These are phyloP conservation scores for Podaxis sp. DNA, from an alignment of 768 basidiomycete species.

Conservation along the genomic window DNA sequence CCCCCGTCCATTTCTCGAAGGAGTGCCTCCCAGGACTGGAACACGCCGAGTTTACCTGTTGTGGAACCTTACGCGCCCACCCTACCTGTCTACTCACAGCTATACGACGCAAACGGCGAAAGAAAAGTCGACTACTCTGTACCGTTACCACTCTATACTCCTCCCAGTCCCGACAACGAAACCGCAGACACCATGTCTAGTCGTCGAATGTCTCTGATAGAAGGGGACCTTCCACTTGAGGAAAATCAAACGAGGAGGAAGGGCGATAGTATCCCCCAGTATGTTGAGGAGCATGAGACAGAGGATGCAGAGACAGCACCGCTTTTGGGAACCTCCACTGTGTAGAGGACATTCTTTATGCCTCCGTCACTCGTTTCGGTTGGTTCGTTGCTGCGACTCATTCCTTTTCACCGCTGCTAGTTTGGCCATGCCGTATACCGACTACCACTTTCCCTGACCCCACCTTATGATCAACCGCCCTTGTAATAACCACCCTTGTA, in stretches of 20 bases:
- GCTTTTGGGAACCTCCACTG: not conserved
- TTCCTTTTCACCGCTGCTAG: not conserved
- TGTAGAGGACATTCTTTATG: not conserved
- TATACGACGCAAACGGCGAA: conserved; percentile 73
- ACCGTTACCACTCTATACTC: conserved; percentile 66
- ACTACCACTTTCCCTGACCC: not conserved
- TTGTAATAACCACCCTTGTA: not conserved
- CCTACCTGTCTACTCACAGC: conserved; percentile 75
- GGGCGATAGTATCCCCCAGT: not conserved
- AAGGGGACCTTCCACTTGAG: not conserved
- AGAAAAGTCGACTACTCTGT: conserved; percentile 59
- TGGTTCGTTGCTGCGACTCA: not conserved
- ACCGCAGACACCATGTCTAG: not conserved
- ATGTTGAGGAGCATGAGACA: not conserved
- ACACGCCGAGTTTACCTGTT: conserved; percentile 14
- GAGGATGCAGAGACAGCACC: conserved; percentile 8
- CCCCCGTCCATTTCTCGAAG: not conserved
- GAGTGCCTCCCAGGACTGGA: not conserved
- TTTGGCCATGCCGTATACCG: not conserved
- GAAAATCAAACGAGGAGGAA: not conserved
- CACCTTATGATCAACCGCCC: not conserved
- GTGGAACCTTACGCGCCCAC: conserved; percentile 17
- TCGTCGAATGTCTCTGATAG: not conserved
- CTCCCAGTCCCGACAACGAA: conserved; percentile 16
- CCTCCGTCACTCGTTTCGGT: not conserved